Percentiles rank a stretch among this genome's conserved stretches.
Evolutionary conservation across 805 yeast species (phyloP).

Genomic region (Lachancea meyersii): DNA sequence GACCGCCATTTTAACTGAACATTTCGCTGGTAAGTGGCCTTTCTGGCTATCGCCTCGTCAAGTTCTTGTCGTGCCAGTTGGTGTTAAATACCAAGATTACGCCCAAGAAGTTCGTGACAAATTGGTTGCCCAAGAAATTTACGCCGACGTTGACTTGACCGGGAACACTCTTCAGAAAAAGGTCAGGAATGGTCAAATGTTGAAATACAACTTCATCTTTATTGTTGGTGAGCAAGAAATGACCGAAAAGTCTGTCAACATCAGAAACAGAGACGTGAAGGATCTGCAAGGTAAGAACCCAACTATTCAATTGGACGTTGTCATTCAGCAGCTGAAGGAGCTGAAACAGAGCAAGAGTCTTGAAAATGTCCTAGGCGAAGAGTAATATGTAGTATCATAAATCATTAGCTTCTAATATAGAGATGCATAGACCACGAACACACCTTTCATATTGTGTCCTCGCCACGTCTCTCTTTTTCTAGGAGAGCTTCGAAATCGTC

Average conservation of each 20-base stretch:
- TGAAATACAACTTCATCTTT: slow-evolving; percentile 91
- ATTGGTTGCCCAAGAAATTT: slow-evolving; percentile 70
- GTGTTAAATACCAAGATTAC: slow-evolving; percentile 85
- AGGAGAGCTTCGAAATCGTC: slow-evolving; percentile 17
- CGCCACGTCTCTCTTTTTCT: slow-evolving; percentile 16
- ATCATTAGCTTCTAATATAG: slow-evolving; percentile 1
- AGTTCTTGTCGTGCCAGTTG: slow-evolving; percentile 92
- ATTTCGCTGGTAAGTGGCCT: slow-evolving; percentile 99
- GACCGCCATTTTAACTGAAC: slow-evolving; percentile 98
- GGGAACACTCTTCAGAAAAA: slow-evolving; percentile 98
- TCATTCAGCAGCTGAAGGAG: slow-evolving; percentile 57
- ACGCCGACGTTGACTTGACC: slow-evolving; percentile 84
- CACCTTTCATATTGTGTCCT: slow-evolving; percentile 2
- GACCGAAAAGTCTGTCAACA: slow-evolving; percentile 72
- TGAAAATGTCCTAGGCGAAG: slow-evolving; percentile 47
- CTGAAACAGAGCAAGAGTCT: slow-evolving; percentile 70
- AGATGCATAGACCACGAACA: not conserved
- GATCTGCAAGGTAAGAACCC: slow-evolving; percentile 92
- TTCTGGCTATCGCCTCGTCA: slow-evolving; percentile 99
- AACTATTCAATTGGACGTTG: slow-evolving; percentile 65
- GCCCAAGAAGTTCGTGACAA: slow-evolving; percentile 74
- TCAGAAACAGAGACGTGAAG: slow-evolving; percentile 92
- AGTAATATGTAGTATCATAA: slow-evolving; percentile 7
- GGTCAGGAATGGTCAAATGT: slow-evolving; percentile 92
- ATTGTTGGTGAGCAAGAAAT: slow-evolving; percentile 96